Conservation (phyloP, 352 stramenopile genomes). For the Phytophthora hybrid region DNA sequence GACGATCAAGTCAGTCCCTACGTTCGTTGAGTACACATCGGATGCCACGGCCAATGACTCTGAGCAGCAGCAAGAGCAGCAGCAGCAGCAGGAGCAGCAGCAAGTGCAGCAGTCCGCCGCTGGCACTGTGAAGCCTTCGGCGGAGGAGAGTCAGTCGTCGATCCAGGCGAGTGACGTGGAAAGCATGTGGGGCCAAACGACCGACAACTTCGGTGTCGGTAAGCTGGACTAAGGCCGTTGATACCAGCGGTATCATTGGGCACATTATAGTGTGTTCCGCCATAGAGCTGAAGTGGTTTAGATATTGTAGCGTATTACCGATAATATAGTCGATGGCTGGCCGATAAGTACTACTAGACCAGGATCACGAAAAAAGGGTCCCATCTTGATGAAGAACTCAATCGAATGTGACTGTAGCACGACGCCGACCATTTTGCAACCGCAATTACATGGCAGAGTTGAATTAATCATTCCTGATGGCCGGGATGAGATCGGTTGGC, state of each 20-base stretch:
- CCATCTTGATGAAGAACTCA: no score
- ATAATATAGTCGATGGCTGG: constrained; percentile 12
- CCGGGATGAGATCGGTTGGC: no score
- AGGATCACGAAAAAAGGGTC: no score
- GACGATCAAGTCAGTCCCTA: constrained; percentile 22
- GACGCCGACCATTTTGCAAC: no score
- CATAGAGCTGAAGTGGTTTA: background rate
- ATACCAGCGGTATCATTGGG: background rate
- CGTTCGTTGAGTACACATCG: constrained; percentile 3
- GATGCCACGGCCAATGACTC: background rate
- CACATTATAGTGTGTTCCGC: background rate
- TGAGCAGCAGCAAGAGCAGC: constrained; percentile 5
- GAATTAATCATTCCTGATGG: no score
- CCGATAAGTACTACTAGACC: background rate
- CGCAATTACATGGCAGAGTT: no score
- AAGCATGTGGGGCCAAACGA: constrained; percentile 11
- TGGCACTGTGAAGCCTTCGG: constrained; percentile 1
- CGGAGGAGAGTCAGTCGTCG: background rate
- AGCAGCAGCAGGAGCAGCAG: background rate
- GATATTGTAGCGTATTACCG: constrained; percentile 8
- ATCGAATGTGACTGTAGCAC: no score
- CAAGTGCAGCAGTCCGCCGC: constrained; percentile 8
- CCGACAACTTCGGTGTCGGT: constrained; percentile 19
- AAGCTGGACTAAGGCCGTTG: constrained; percentile 11
- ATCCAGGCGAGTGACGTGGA: constrained; percentile 17